phyloP scores from a whole-genome alignment of 78 protist species.

The Chrysochromulina tobinii region DNA sequence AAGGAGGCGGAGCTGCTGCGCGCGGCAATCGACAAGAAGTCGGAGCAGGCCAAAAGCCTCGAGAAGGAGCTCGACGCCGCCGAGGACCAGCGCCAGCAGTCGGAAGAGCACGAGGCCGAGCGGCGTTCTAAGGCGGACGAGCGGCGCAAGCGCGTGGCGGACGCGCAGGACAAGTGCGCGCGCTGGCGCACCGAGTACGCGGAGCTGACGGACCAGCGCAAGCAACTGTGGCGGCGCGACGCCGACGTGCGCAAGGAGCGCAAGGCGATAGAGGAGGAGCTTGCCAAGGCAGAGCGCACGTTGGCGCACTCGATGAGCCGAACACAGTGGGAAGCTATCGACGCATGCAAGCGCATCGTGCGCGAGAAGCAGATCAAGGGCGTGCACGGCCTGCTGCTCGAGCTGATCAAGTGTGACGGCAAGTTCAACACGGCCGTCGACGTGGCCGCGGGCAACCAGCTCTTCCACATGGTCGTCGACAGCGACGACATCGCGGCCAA shows the following conservation, averaged over 20 bases:
- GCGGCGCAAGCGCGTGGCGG: neutral
- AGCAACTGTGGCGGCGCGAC: constrained; percentile 28
- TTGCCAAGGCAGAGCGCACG: neutral
- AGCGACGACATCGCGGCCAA: constrained; percentile 67
- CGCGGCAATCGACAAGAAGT: neutral
- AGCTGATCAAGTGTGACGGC: constrained; percentile 72
- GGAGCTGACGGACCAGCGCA: neutral
- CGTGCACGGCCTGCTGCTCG: constrained; percentile 88
- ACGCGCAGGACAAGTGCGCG: no score
- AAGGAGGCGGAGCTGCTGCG: neutral
- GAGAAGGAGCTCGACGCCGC: neutral
- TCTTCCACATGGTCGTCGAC: constrained; percentile 95
- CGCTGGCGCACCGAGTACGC: no score
- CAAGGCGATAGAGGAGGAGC: neutral
- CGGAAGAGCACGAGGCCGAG: neutral
- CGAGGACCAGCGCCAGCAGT: neutral
- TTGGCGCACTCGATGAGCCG: neutral
- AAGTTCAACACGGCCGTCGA: constrained; percentile 80
- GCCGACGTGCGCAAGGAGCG: neutral
- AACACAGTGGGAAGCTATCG: neutral
- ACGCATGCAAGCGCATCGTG: neutral
- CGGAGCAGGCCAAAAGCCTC: neutral
- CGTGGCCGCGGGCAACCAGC: constrained; percentile 75
- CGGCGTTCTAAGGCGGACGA: neutral
- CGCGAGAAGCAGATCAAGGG: constrained; percentile 29